Conservation (phyloP, 306 rosid species). For the Acacia crassicarpa region DNA sequence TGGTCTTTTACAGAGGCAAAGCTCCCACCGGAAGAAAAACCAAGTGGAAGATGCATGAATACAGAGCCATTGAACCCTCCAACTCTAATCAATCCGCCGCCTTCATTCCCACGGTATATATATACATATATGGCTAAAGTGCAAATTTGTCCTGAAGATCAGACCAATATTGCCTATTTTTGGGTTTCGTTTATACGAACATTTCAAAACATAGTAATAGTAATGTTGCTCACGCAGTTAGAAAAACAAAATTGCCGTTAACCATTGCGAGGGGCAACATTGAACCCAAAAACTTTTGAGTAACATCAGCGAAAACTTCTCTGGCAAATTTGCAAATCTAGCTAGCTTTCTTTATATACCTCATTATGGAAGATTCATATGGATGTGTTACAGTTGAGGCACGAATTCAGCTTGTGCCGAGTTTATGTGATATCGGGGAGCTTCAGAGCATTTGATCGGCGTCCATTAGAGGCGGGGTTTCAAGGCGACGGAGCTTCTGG, state of each 20-base stretch:
- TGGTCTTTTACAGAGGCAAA: constrained; percentile 84
- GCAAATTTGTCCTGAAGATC: too few species aligned
- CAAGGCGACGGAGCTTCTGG: constrained; percentile 22
- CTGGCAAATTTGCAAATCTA: too few species aligned
- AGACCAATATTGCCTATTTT: too few species aligned
- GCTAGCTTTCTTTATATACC: too few species aligned
- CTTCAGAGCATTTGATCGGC: constrained; percentile 78
- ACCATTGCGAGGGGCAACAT: too few species aligned
- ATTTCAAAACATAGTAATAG: too few species aligned
- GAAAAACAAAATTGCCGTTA: too few species aligned
- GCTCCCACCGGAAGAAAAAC: constrained; percentile 86
- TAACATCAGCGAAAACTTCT: too few species aligned
- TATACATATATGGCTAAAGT: too few species aligned
- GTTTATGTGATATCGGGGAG: constrained; percentile 77
- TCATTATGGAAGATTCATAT: background rate
- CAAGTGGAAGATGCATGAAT: constrained; percentile 92
- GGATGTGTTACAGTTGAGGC: constrained; percentile 51
- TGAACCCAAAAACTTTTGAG: too few species aligned
- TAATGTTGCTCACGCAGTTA: too few species aligned
- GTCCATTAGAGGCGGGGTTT: constrained; percentile 41
- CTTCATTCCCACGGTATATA: constrained; percentile 45
- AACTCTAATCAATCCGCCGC: constrained; percentile 23
- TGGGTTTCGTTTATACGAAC: too few species aligned
- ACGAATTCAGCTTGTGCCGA: constrained; percentile 84
- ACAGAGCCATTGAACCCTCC: constrained; percentile 61